Evolutionary conservation across 208 protist genomes (phyloP), one percentile per base, ranked within the genome.

Genomic region (Leishmania guyanensis): DNA sequence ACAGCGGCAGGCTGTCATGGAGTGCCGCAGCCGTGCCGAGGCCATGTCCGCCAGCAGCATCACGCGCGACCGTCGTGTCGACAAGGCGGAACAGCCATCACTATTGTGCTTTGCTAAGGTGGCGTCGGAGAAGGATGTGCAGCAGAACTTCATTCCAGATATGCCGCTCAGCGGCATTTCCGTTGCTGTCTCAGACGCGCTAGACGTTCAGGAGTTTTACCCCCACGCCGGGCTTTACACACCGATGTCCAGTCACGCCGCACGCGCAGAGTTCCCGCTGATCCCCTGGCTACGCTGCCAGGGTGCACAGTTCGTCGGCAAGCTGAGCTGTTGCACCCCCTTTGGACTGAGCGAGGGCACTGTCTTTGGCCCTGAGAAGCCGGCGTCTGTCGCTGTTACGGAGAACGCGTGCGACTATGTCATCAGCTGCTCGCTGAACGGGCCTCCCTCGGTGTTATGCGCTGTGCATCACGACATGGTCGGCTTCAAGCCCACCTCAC

Each of bases 401-500:
- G 81, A 77, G 53, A 85, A 89, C 33, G 88, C 91, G 22, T 95
- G 91, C 83, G 92, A 97, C 85, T 97, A 95, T 79, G 84, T 87
- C 43, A 92, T 97, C 75, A 93, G 84, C 84, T 91, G 88, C 75
- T 92, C 92, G 1, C 85, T 96, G 22, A 91, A 88, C 72, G 90
- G 92, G 16, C 92, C 94, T 0, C 82, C 92, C 5, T 89, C 92
- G 14, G 74, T 97, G 54, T 86, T 87, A n/a, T 91, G 88, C 69
- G 86, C 88, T 20, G 83, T 84, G n/a, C 62, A 85, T 43, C 89
- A 95, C 81, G 90, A 95, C 79, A 85, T 96, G 66, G 88, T 93
- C 0, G 93, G 90, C 81, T 97, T 96, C 90, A 97, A 97, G 78
- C 93, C 94, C 29, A 97, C 94, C 46, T 85, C 93, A 26, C 94